These are phyloP conservation scores for Tylopilus subfusipes DNA, from an alignment of 768 basidiomycete species.

Conservation along the genomic window DNA sequence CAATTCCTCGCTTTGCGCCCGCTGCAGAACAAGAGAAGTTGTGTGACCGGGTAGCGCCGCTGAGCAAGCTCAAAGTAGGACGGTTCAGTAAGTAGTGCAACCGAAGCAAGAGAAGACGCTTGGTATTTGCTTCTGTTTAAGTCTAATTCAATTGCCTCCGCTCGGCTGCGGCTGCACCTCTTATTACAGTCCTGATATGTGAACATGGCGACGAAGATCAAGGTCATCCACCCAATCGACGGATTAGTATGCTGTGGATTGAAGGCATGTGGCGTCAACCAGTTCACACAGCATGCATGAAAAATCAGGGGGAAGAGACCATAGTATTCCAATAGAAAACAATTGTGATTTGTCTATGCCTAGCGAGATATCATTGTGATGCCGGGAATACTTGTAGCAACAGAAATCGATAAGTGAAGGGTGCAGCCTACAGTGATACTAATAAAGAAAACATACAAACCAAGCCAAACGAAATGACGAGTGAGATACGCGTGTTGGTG, in stretches of 20 bases:
- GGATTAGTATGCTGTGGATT: not conserved
- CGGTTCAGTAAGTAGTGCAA: not conserved
- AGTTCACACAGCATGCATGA: not conserved
- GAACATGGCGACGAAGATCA: not conserved
- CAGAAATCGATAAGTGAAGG: conserved; percentile 29
- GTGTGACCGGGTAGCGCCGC: not conserved
- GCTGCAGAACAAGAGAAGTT: not conserved
- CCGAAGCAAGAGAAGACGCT: not conserved
- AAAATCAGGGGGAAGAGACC: not conserved
- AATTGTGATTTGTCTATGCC: conserved; percentile 23
- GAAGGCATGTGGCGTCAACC: too few relatives aligned
- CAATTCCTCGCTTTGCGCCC: not conserved
- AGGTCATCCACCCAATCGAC: too few relatives aligned
- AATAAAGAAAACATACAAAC: conserved; percentile 26
- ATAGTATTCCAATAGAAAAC: conserved; percentile 16
- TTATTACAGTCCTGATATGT: not conserved
- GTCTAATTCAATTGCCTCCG: conserved; percentile 21
- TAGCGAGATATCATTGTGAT: conserved; percentile 29
- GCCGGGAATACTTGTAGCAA: conserved; percentile 31
- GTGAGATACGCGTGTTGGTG: conserved; percentile 20
- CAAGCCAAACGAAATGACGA: conserved; percentile 16
- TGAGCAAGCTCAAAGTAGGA: not conserved
- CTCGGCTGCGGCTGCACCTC: not conserved
- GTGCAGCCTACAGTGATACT: conserved; percentile 24
- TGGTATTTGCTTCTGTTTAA: conserved; percentile 27